Evolutionary conservation across 176 grass and related monocot genomes (phyloP), one percentile per base, ranked within the genome.

Genomic region (Canna indica): DNA sequence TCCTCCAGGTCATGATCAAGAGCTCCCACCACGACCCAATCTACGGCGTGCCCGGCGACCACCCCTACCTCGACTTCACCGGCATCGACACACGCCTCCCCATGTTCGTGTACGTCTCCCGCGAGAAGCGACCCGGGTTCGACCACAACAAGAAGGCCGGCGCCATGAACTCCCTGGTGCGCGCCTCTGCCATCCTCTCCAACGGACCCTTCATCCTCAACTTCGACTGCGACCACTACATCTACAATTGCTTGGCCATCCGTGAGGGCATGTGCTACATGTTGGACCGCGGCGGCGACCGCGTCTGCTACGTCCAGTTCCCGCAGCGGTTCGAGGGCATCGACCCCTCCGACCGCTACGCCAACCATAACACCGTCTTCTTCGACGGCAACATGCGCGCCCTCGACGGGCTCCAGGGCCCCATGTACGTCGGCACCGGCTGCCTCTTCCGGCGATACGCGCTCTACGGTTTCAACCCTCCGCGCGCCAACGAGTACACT

Each of bases 151-250:
- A 90, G 81, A 97, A 97, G 77, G 93, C 93, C 0, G 93, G 93
- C 71, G 88, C 88, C 63, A 90, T 97, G 93, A 97, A 90, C 77
- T 86, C 93, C 44, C 76, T 92, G 76, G 88, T 97, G 24, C 86
- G 88, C 38, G 85, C 93, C 61, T 92, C 93, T 14, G 93, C 88
- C 1, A 67, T 97, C 71, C 79, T 96, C 6, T 96, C 92, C 52
- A 96, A 96, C 22, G 92, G 88, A 0, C 78, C 92, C n/a, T 96
- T 96, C 79, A 81, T 96, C 68, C 79, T 96, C 81, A 96, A 96
- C 88, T 91, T 96, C 80, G 92, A 96, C 75, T 91, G 91, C 79
- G 91, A 96, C 71, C 91, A 96, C 87, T 96, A 96, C 78, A 83
- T 96, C 42, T 88, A 96, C 81, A 96, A 96, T 79, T 86, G 75